Percentiles rank a stretch among this genome's conserved stretches.
Conservation (phyloP, 495 filamentous ascomycete species). For the Podospora comata region DNA sequence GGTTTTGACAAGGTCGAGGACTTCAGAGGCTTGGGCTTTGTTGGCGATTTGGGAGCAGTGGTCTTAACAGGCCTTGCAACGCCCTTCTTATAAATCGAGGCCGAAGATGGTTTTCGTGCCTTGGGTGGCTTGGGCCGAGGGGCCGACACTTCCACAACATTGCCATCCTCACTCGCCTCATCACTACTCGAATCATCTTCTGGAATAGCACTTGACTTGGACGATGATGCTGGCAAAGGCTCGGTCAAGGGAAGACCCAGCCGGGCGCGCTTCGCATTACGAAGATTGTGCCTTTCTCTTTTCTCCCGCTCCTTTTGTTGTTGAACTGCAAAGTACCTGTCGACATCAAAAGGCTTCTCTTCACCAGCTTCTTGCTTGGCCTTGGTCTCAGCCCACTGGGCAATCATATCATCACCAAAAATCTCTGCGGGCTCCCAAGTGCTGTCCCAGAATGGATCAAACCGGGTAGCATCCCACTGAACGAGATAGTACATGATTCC, state of each 20-base stretch:
- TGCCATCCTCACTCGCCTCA: constrained; percentile 23
- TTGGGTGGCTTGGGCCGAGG: background rate
- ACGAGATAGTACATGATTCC: constrained; percentile 55
- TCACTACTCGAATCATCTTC: constrained; percentile 20
- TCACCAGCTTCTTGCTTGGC: constrained; percentile 42
- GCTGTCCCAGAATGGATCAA: constrained; percentile 47
- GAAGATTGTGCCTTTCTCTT: constrained; percentile 44
- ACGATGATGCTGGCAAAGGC: constrained; percentile 14
- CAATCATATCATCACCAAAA: constrained; percentile 49
- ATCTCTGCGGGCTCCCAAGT: constrained; percentile 63
- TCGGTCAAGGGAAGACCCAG: constrained; percentile 32
- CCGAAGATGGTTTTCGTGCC: background rate
- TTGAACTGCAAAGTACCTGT: constrained; percentile 40
- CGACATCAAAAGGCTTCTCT: constrained; percentile 47
- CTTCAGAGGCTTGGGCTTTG: background rate
- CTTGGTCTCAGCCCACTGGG: constrained; percentile 55
- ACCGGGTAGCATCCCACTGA: constrained; percentile 57
- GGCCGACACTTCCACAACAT: background rate
- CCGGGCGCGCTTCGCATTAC: constrained; percentile 45
- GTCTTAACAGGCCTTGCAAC: background rate
- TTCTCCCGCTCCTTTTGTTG: constrained; percentile 29
- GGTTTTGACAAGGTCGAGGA: background rate
- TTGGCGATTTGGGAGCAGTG: background rate
- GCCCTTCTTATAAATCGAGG: background rate
- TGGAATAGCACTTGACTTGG: background rate